Base-by-base conservation (phyloP, 768 basidiomycete genomes). In the Crassisporium funariophilum region DNA sequence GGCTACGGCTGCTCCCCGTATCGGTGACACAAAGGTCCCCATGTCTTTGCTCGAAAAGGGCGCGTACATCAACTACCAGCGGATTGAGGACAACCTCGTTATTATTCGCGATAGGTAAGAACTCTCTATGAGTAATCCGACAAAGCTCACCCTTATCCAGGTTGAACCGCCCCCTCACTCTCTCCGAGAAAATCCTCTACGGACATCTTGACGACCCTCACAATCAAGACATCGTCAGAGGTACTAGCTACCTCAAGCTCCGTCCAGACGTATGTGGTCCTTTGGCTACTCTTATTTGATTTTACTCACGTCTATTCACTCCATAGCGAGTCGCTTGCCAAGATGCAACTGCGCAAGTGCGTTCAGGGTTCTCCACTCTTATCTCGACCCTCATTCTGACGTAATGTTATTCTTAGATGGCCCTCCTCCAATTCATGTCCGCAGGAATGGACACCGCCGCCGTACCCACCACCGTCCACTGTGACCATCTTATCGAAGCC, bases 391-490 rank as follows among this genome's bases (percentile, higher is more conserved):
- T n/a, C 34, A 24, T 36, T 43, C 59, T 67, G 59, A 70, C 61
- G 61, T 69, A 66, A 70, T 56, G 12, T 45, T 33, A 34, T 45
- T 5, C 41, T 8, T 67, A 98, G 91, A 99, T 99, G 97, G 97
- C 97, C 15, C 82, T 99, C 46, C 81, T 99, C 56, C 97, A 99
- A 79, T 99, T 99, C 83, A 99, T 99, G 97, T 98, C 97, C 41
- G 94, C 97, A 13, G 95, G 95, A 54, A 94, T 99, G 82, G 91
- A 91, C 66, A 95, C 93, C 36, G 92, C 91, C 31, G 95, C 95
- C 36, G 95, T 98, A 54, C 95, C 95, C 24, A 95, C 95, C 55
- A 95, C 97, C 53, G 97, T 99, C 35, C 95, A 99, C 78, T 98
- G 95, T 66, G 95, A 99, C 74, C 95, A 99, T 73, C 81, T 99